These are phyloP conservation scores for Psilocybe cyanescens DNA, from an alignment of 768 basidiomycete genomes.

Conservation along the genomic window DNA sequence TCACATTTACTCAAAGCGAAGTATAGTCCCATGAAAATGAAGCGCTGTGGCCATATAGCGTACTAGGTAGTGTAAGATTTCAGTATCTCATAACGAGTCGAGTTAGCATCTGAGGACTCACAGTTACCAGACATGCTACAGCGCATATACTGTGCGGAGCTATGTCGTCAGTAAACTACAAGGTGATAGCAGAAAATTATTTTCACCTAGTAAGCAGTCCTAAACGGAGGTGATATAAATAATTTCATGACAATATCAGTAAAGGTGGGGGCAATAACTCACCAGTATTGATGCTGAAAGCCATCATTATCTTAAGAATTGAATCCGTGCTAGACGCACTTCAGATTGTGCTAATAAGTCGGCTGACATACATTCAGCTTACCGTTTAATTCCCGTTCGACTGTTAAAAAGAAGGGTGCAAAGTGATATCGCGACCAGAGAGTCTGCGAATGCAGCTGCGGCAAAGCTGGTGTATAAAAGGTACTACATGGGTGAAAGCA, in stretches of 20 bases:
- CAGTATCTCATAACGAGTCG: not conserved
- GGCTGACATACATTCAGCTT: too few species aligned
- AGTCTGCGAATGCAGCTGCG: slow-evolving; percentile 23
- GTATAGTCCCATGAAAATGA: slow-evolving; percentile 30
- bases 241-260: not conserved
- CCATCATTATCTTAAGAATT: slow-evolving; percentile 24
- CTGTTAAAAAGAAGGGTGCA: slow-evolving; percentile 24
- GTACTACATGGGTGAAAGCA: not conserved
- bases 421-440: slow-evolving; percentile 24
- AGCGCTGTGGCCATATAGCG: slow-evolving; percentile 27
- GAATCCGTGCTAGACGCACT: slow-evolving; percentile 20
- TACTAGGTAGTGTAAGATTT: slow-evolving; percentile 16
- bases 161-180: not conserved
- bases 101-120: slow-evolving; percentile 1
- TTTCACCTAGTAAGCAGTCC: slow-evolving; percentile 28
- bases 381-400: slow-evolving; percentile 29
- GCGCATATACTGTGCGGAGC: slow-evolving; percentile 20
- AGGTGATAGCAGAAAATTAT: not conserved
- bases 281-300: slow-evolving; percentile 28
- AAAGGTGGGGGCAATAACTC: not conserved
- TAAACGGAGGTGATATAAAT: slow-evolving; percentile 1
- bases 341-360: not conserved
- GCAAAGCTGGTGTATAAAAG: slow-evolving; percentile 26
- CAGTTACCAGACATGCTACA: slow-evolving; percentile 26
- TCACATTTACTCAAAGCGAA: slow-evolving; percentile 29